phyloP scores from a whole-genome alignment of 148 eudicot species.

The Amaranthus cruentus region DNA sequence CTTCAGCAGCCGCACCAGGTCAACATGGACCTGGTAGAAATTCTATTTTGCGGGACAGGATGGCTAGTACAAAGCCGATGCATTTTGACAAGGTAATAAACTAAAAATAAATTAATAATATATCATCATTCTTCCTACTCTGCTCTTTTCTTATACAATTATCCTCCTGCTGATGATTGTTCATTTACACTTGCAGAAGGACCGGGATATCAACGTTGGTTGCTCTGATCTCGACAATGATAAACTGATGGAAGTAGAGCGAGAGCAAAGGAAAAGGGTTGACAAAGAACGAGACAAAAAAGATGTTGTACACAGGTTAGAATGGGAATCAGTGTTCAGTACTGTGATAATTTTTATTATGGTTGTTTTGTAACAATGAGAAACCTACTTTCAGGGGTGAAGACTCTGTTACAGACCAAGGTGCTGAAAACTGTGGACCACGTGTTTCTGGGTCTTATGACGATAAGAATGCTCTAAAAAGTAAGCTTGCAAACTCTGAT shows the following conservation, averaged over 20 bases:
- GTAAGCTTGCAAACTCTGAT: constrained; percentile 41
- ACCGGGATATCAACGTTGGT: constrained; percentile 63
- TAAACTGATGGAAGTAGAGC: constrained; percentile 57
- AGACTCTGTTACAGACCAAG: constrained; percentile 34
- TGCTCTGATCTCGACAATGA: constrained; percentile 68
- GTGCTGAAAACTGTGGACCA: constrained; percentile 28
- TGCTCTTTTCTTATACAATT: background rate
- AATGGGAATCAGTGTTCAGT: constrained; percentile 34
- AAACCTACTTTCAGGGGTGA: constrained; percentile 55
- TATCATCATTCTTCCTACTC: background rate
- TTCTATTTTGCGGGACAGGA: constrained; percentile 46
- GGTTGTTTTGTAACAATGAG: constrained; percentile 43
- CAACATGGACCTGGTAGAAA: constrained; percentile 43
- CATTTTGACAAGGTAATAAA: constrained; percentile 53
- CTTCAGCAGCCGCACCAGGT: constrained; percentile 51
- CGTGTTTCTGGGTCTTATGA: constrained; percentile 40
- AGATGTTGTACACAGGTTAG: constrained; percentile 46
- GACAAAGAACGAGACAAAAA: constrained; percentile 69
- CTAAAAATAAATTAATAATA: too few relatives aligned
- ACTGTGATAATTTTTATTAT: constrained; percentile 38
- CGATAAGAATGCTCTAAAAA: constrained; percentile 68
- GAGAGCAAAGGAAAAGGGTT: constrained; percentile 63
- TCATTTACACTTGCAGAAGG: constrained; percentile 27
- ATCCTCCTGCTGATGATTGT: constrained; percentile 8
- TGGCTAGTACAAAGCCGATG: constrained; percentile 42